Conservation (phyloP, 2,329 filamentous ascomycete genomes). For the Epichloe scottii region DNA sequence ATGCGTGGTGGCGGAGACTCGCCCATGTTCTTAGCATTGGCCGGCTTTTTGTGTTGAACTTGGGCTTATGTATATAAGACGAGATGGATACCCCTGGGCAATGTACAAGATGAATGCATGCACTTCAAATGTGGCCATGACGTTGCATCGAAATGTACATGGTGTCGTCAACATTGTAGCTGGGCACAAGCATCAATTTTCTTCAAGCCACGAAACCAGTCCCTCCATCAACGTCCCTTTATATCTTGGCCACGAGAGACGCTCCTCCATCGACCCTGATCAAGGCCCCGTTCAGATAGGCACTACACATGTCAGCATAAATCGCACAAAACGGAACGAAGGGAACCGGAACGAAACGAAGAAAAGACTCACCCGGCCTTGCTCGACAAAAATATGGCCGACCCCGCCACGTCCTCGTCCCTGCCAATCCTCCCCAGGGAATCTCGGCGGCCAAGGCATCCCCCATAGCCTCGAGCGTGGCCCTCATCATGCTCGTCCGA, state of each 20-base stretch:
- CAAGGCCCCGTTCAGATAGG: constrained; percentile 52
- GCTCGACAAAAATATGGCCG: constrained; percentile 58
- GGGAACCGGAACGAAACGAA: neutral
- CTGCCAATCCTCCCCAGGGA: constrained; percentile 56
- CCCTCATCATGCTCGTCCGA: constrained; percentile 56
- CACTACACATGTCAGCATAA: constrained; percentile 12
- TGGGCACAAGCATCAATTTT: neutral
- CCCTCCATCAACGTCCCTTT: neutral
- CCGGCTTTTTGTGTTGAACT: neutral
- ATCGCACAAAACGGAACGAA: constrained; percentile 32
- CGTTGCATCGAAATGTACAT: too few relatives aligned
- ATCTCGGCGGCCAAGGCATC: constrained; percentile 44
- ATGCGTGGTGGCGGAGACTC: too few relatives aligned
- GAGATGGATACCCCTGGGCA: neutral
- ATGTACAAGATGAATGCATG: too few relatives aligned
- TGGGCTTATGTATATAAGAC: neutral
- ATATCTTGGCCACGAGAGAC: constrained; percentile 33
- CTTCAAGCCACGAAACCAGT: too few relatives aligned
- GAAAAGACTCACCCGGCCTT: constrained; percentile 40
- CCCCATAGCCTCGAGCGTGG: constrained; percentile 41
- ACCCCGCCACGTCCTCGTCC: constrained; percentile 56
- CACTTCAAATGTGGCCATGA: too few relatives aligned
- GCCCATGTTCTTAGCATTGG: neutral
- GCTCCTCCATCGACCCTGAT: constrained; percentile 50
- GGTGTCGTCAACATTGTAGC: too few relatives aligned